These are phyloP conservation scores for Mortierella sp. DNA, from an alignment of 371 early-diverging fungal genomes.

Conservation along the genomic window DNA sequence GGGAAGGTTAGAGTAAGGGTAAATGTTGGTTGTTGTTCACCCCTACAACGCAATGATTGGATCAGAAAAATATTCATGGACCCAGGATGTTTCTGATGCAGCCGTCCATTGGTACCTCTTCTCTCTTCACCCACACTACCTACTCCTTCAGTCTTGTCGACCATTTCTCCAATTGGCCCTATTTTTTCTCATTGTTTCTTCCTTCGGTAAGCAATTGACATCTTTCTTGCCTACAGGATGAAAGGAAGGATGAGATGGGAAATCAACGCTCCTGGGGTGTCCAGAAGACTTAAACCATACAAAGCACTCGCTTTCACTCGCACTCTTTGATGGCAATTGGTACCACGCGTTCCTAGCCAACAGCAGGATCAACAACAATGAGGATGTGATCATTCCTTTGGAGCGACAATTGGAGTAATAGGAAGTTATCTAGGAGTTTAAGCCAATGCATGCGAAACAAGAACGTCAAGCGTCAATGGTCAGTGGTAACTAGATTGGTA, in stretches of 20 bases:
- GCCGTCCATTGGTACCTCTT: neutral
- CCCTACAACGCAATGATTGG: neutral
- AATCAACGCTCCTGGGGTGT: neutral
- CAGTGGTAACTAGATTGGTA: neutral
- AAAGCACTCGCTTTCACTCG: neutral
- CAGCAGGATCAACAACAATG: neutral
- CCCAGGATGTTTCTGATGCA: slow-evolving; percentile 3
- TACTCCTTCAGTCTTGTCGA: neutral
- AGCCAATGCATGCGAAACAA: neutral
- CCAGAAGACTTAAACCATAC: neutral
- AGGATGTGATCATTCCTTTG: neutral
- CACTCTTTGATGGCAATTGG: neutral
- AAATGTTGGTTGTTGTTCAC: neutral
- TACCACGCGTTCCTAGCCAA: neutral
- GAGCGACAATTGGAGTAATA: neutral
- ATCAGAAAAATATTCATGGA: neutral
- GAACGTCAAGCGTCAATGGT: neutral
- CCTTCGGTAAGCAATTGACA: neutral
- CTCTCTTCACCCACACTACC: no score
- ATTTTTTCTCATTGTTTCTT: neutral
- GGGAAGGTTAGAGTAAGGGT: neutral
- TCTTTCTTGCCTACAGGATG: no score
- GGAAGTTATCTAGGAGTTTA: neutral
- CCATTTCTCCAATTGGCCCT: neutral
- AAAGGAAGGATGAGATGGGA: neutral